Evolutionary conservation across 1,284 basidiomycete genomes (phyloP).

Genomic region (Phaffia rhodozyma): DNA sequence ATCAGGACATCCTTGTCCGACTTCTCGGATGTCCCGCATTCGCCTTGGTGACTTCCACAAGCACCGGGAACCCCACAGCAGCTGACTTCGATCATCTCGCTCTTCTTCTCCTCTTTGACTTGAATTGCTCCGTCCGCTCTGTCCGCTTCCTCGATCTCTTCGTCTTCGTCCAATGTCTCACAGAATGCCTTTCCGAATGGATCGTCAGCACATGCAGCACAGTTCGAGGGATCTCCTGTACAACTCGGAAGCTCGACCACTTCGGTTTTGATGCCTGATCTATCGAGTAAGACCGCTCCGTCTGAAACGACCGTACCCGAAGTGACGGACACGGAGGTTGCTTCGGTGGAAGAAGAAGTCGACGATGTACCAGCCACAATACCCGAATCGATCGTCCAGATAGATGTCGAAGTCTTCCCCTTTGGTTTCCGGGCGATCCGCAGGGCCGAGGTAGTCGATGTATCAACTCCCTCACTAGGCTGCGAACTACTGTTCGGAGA

Average conservation of each 20-base stretch:
- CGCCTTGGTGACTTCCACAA: neutral
- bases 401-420: neutral
- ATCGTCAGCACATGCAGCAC: constrained; percentile 64
- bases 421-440: neutral
- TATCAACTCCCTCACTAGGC: neutral
- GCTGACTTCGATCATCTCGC: neutral
- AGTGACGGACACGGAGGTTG: neutral
- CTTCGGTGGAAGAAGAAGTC: neutral
- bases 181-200: constrained; percentile 38
- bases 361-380: neutral
- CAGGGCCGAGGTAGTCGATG: neutral
- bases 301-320: neutral
- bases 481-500: neutral
- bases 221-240: constrained; percentile 54
- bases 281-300: no score
- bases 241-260: constrained; percentile 28
- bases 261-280: neutral
- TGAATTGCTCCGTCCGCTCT: no score
- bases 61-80: constrained; percentile 17
- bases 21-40: neutral
- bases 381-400: neutral
- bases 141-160: neutral
- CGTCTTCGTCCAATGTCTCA: constrained; percentile 9
- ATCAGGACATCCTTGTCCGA: neutral
- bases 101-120: neutral